Base-by-base conservation (phyloP, 1,284 basidiomycete genomes). In the Abortiporus biennis region DNA sequence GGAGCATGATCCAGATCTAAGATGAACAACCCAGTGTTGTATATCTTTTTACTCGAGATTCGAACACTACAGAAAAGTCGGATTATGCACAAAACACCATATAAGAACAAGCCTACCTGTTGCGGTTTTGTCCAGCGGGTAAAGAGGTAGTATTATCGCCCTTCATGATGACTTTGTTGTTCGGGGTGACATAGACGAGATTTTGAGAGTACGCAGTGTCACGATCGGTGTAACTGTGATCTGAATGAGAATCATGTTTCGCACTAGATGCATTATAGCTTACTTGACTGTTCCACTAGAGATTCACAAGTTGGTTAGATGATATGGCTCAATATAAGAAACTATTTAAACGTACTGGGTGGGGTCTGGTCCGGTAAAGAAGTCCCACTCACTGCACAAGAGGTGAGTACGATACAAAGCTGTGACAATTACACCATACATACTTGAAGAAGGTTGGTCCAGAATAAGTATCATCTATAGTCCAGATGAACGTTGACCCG, bases 21-120 rank as follows among this genome's bases (percentile, higher is more conserved):
- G 46, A 86, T 76, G 54, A 85, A 85, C 4, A 85, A 61, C 11
- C 82, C 82, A 4, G 74, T 76, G 44, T 77, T 80, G 57, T 83
- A 82, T 44, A 68, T 59, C 11, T 65, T 63, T 16, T 66, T 59
- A 49, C 76, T 80, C 12, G 71, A 72, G 42, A 84, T 76, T 15
- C 80, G 76, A 32, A 82, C 78, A 53, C 79, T 82, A 40, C 9
- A 13, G 6, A 25, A 12, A 2, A 12, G 4, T 22, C 35, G 15
- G 32, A 30, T 29, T 8, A 29, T 8, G n/a, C 27, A n/a, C 9
- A 27, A 16, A 17, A 9, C 11, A 8, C 20, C 13, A 27, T 22
- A 17, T 3, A 22, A 16, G 16, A 23, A 38, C 27, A 40, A 11
- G 6, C 62, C 35, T 44, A 81, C 83, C 83, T 86, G 47, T 69